phyloP scores from a whole-genome alignment of 495 filamentous ascomycete genomes.

The Penicillium atrosanguineum region DNA sequence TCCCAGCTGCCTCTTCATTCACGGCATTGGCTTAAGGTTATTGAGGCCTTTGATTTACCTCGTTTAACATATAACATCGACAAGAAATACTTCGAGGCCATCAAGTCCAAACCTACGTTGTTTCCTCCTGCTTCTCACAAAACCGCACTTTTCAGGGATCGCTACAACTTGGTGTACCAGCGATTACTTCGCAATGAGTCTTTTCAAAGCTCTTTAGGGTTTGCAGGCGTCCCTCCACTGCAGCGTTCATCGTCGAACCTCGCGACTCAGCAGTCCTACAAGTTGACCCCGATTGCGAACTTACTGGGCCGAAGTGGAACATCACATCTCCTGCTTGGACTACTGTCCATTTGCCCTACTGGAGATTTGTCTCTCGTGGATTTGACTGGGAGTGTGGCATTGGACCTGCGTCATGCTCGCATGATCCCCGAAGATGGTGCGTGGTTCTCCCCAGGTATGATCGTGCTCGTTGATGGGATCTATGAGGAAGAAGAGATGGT shows the following conservation, averaged over 20 bases:
- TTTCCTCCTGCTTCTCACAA: constrained; percentile 80
- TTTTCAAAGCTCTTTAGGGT: constrained; percentile 73
- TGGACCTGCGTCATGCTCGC: constrained; percentile 78
- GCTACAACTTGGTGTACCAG: constrained; percentile 88
- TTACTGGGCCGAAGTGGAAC: constrained; percentile 84
- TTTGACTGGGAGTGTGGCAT: constrained; percentile 77
- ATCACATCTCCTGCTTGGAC: constrained; percentile 81
- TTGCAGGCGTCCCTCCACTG: constrained; percentile 42
- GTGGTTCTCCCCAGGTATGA: constrained; percentile 93
- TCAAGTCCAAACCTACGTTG: constrained; percentile 65
- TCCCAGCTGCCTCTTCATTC: constrained; percentile 57
- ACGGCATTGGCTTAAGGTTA: constrained; percentile 73
- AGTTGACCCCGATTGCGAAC: constrained; percentile 90
- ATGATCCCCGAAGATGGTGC: constrained; percentile 80
- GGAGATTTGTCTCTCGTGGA: constrained; percentile 81
- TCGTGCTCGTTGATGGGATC: constrained; percentile 87
- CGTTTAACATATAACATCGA: constrained; percentile 77
- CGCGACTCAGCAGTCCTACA: constrained; percentile 64
- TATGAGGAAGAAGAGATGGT: constrained; percentile 88
- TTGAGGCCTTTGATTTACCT: constrained; percentile 83
- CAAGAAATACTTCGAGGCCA: constrained; percentile 88
- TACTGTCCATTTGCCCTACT: constrained; percentile 77
- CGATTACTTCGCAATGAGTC: constrained; percentile 87
- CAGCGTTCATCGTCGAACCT: constrained; percentile 56
- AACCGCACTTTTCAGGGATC: constrained; percentile 79